Evolutionary conservation across 257 asterid genomes (phyloP).

Genomic region (Phtheirospermum japonicum): DNA sequence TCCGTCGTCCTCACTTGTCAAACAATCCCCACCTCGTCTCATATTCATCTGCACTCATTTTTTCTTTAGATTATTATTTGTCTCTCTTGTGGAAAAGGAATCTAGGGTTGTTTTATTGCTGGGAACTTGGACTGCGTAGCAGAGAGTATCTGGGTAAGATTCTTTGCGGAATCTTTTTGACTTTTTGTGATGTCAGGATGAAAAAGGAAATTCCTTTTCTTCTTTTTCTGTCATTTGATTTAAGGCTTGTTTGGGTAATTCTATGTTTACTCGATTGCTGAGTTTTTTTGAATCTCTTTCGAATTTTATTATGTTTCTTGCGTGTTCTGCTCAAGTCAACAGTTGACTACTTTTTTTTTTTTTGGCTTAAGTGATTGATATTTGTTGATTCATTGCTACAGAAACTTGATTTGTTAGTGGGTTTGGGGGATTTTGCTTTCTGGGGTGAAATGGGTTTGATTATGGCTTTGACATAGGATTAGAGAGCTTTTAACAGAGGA

Average conservation of each 20-base stretch:
- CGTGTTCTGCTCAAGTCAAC: background rate
- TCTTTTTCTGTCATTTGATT: slow-evolving; percentile 7
- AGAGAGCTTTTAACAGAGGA: background rate
- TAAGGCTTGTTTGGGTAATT: background rate
- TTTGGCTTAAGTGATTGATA: background rate
- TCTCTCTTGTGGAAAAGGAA: slow-evolving; percentile 17
- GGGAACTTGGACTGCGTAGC: slow-evolving; percentile 11
- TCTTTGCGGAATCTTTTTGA: slow-evolving; percentile 18
- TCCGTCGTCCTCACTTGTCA: slow-evolving; percentile 19
- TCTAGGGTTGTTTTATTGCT: slow-evolving; percentile 24
- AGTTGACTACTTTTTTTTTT: slow-evolving; percentile 26
- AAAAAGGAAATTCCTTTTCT: background rate
- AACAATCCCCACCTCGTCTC: slow-evolving; percentile 23
- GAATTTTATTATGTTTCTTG: slow-evolving; percentile 1
- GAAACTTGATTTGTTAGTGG: background rate
- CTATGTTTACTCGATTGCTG: background rate
- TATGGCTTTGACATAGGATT: background rate
- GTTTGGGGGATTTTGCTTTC: background rate
- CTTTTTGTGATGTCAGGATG: slow-evolving; percentile 11
- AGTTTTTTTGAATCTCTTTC: slow-evolving; percentile 9
- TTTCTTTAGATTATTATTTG: slow-evolving; percentile 18
- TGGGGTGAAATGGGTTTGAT: slow-evolving; percentile 5
- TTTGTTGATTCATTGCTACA: background rate
- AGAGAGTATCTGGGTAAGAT: slow-evolving; percentile 19
- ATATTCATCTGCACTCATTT: slow-evolving; percentile 20